A percentile compares a stretch with the other conserved stretches of the same genome.
Conservation (phyloP, 805 yeast genomes). For the Metschnikowia kunwiensis region DNA sequence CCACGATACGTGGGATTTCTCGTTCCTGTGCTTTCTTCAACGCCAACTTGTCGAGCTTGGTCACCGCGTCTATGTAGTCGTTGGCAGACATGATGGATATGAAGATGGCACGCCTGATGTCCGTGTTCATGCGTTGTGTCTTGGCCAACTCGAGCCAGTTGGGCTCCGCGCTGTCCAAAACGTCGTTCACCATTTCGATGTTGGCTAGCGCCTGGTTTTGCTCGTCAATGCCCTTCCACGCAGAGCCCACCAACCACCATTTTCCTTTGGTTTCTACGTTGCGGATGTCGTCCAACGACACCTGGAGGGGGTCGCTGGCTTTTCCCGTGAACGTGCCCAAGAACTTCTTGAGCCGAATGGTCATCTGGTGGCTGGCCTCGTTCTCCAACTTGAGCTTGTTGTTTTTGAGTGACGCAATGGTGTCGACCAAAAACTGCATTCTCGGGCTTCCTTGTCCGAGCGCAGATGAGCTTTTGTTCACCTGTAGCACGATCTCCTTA, state of each 20-base stretch:
- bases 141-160: conserved; percentile 88
- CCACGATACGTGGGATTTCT: conserved; percentile 80
- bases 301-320: conserved; percentile 74
- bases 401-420: conserved; percentile 80
- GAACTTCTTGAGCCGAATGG: conserved; percentile 60
- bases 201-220: conserved; percentile 29
- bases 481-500: conserved; percentile 66
- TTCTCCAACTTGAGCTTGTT: conserved; percentile 63
- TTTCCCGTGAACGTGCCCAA: conserved; percentile 51
- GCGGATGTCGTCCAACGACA: conserved; percentile 75
- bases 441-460: conserved; percentile 49
- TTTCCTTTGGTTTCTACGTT: conserved; percentile 79
- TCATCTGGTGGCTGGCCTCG: conserved; percentile 49
- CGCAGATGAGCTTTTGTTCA: conserved; percentile 34
- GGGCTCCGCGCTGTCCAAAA: conserved; percentile 68
- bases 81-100: conserved; percentile 93
- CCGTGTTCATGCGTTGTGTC: conserved; percentile 91
- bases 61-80: conserved; percentile 84
- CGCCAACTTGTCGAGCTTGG: conserved; percentile 74
- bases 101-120: conserved; percentile 88
- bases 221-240: conserved; percentile 75
- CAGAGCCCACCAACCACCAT: conserved; percentile 99
- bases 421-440: conserved; percentile 78
- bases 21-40: conserved; percentile 76
- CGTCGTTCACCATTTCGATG: conserved; percentile 50